Base-by-base conservation (phyloP, 2,329 filamentous ascomycete species). In the Hypoxylon sp. region DNA sequence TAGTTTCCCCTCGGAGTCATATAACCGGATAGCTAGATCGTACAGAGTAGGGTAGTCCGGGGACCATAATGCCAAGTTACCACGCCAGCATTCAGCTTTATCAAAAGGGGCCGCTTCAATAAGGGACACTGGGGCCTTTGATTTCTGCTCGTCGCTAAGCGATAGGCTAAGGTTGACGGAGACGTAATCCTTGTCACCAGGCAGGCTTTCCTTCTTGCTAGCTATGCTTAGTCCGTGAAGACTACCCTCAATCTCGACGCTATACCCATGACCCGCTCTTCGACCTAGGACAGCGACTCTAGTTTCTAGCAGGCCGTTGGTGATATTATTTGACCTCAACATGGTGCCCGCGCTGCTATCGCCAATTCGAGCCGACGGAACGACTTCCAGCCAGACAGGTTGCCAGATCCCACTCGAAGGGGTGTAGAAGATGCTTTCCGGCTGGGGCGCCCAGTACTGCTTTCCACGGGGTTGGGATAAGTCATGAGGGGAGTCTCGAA, bases 381-480 rank as follows among this genome's bases (percentile, higher is more conserved):
- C 86, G 43, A 82, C 82, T 69, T 90, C 88, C 2, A 87, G 76
- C 83, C 85, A 87, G 2, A 88, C 86, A 14, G 79, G 82, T 75
- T 88, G 86, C 86, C 86, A 88, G 62, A 88, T 86, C 23, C 86
- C 86, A 28, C 84, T 84, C 7, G 84, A 85, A 0, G 86, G 86
- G 0, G 85, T 87, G 72, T 88, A 88, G 72, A 87, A 88, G 71
- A 88, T 88, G 56, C 84, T 86, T 75, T 90, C 87, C 0, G 87
- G 86, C 75, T 87, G 82, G 0, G 86, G 84, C 2, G 82, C 84
- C 87, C 87, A 90, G 73, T 89, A 89, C 76, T 92, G 90, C 76
- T 92, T 92, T 0, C 90, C 90, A 32, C 90, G 82, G 0, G 88
- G 90, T 75, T 91, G 89, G 0, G 86, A 85, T 6, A 91, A 78